These are phyloP conservation scores for Coniochaeta sp. DNA, from an alignment of 2,329 filamentous ascomycete species.

Conservation along the genomic window DNA sequence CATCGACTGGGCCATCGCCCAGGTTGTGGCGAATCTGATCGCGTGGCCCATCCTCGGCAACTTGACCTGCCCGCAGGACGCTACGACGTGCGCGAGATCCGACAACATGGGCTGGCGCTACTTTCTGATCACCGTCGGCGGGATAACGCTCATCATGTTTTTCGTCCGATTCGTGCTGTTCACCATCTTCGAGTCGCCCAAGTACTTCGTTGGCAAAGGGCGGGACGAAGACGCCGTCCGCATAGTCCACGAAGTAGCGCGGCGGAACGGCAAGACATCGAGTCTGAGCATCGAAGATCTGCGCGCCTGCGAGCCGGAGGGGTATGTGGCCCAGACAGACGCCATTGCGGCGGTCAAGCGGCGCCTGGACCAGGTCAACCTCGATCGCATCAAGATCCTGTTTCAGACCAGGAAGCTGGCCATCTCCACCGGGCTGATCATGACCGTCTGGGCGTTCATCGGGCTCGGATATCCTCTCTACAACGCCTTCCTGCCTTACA, in stretches of 20 bases:
- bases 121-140: slow-evolving; percentile 62
- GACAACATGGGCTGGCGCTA: slow-evolving; percentile 75
- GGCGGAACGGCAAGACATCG: slow-evolving; percentile 57
- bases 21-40: slow-evolving; percentile 58
- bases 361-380: slow-evolving; percentile 57
- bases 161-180: slow-evolving; percentile 59
- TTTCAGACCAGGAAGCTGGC: slow-evolving; percentile 61
- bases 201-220: slow-evolving; percentile 70
- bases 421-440: slow-evolving; percentile 61
- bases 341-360: slow-evolving; percentile 51
- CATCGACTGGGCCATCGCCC: slow-evolving; percentile 52
- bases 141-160: slow-evolving; percentile 65
- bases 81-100: slow-evolving; percentile 44
- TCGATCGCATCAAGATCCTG: slow-evolving; percentile 56
- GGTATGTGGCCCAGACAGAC: slow-evolving; percentile 38
- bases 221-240: slow-evolving; percentile 62
- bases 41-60: slow-evolving; percentile 68
- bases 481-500: slow-evolving; percentile 71
- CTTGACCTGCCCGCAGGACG: slow-evolving; percentile 53
- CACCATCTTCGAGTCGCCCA: slow-evolving; percentile 67
- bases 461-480: slow-evolving; percentile 72
- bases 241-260: slow-evolving; percentile 65
- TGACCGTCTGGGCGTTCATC: slow-evolving; percentile 68
- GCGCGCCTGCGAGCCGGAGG: slow-evolving; percentile 48
- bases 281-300: slow-evolving; percentile 53